phyloP scores from a whole-genome alignment of 352 stramenopile genomes.

The Globisporangium acanthophoron region DNA sequence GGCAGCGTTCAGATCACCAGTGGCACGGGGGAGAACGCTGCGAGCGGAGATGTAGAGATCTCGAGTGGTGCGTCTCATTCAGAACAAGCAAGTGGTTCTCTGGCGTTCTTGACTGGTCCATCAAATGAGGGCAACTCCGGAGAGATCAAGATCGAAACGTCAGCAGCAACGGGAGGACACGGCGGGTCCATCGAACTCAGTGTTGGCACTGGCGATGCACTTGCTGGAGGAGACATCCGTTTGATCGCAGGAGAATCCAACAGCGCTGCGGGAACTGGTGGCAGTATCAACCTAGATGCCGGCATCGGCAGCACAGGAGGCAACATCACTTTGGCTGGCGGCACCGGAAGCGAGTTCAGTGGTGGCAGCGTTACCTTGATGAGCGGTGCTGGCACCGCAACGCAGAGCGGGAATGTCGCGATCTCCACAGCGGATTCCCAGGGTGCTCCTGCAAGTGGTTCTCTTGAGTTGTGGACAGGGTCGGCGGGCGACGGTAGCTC shows the following conservation, averaged over 20 bases:
- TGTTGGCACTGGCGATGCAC: conserved; percentile 7
- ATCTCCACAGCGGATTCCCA: conserved; percentile 16
- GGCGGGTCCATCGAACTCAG: conserved; percentile 13
- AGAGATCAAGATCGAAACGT: conserved; percentile 5
- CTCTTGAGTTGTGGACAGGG: conserved; percentile 18
- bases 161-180: conserved; percentile 6
- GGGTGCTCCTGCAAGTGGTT: conserved; percentile 13
- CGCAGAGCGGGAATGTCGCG: conserved; percentile 19
- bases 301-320: conserved; percentile 12
- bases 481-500: conserved; percentile 13
- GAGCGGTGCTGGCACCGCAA: conserved; percentile 16
- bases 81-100: conserved; percentile 14
- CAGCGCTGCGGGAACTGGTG: conserved; percentile 10
- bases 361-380: conserved; percentile 21
- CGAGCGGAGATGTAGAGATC: conserved; percentile 24
- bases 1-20: conserved; percentile 24
- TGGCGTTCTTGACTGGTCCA: conserved; percentile 13
- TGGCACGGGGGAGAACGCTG: conserved; percentile 14
- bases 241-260: conserved; percentile 11
- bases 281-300: conserved; percentile 5
- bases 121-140: conserved; percentile 7
- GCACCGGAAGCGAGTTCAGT: conserved; percentile 7
- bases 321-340: conserved; percentile 9
- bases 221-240: conserved; percentile 6
- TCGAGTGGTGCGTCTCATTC: conserved; percentile 14